Base-by-base conservation (phyloP, 1,284 basidiomycete genomes). In the Schizophyllum amplum region DNA sequence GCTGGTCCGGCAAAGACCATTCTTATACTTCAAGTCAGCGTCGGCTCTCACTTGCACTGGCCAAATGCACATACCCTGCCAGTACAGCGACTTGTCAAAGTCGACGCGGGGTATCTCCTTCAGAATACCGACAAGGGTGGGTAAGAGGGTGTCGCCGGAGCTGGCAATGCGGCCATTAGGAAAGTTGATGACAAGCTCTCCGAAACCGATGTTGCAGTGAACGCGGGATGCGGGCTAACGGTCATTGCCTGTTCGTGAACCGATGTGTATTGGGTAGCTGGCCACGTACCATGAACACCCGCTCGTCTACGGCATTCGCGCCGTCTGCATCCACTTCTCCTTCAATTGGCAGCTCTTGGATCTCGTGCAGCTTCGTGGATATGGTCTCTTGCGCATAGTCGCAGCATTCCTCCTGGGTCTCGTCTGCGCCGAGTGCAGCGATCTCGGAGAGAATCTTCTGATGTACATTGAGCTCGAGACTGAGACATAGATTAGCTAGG, bases 391-490 rank as follows among this genome's bases (percentile, higher is more conserved):
- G 77, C 22, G 81, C 78, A 60, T 75, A 74, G 6, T 71, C 65
- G 9, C 79, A 65, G 57, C 33, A 42, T 42, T 42, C 33, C 33
- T 79, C 78, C 52, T 79, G 74, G 57, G 77, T 69, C 11, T 71
- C 72, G 27, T 77, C 75, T 9, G 77, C 76, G 57, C 86, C 74
- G 66, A 84, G 87, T 25, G 76, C 72, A 3, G 90, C 92, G 59
- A 96, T 81, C 70, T 92, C 89, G 24, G 84, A 82, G 27, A 96
- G 74, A 62, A 95, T 88, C 62, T 82, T 79, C 66, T 90, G 87
- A 64, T 88, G 90, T 56, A 94, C 85, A 70, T 91, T 88, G 20
- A 90, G 69, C 65, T 90, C 87, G 22, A 90, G 70, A 62, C 86
- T 89, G 58, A n/a, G 9, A n/a, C 13, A 6, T 22, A 5, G 20